Conservation (phyloP, 192 early-diverging fungal species). For the Umbelopsis sp. region DNA sequence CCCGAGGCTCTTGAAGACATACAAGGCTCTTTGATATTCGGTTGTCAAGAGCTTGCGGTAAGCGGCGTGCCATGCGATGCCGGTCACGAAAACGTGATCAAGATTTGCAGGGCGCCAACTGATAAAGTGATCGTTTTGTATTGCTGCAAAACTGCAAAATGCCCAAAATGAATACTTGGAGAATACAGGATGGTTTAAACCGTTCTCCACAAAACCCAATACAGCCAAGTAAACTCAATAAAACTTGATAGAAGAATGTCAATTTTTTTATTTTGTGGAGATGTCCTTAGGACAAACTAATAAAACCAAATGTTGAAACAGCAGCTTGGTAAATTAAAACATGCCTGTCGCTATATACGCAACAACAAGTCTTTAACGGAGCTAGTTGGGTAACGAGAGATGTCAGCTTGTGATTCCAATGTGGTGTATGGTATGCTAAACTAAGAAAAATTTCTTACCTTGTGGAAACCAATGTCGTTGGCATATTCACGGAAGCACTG, state of each 20-base stretch:
- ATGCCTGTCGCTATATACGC: not conserved
- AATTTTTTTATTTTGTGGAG: too few species aligned
- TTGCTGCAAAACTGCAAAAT: too few species aligned
- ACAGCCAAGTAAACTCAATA: too few species aligned
- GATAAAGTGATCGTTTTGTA: too few species aligned
- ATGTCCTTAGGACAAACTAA: too few species aligned
- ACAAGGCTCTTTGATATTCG: not conserved
- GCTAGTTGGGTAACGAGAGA: not conserved
- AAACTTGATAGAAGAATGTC: too few species aligned
- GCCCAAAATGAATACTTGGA: too few species aligned
- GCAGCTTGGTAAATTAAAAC: not conserved
- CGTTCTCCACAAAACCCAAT: too few species aligned
- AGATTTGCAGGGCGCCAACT: not conserved
- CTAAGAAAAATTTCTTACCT: constrained; percentile 60
- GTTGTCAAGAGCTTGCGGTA: not conserved
- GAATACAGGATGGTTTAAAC: too few species aligned
- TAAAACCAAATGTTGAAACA: too few species aligned
- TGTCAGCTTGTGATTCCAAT: not conserved
- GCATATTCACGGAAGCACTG: constrained; percentile 99
- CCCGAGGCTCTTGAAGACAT: constrained; percentile 14
- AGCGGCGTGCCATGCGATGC: not conserved
- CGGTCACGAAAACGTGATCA: constrained; percentile 22
- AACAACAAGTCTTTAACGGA: not conserved
- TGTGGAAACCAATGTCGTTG: constrained; percentile 98
- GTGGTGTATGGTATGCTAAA: not conserved